phyloP scores from a whole-genome alignment of 1,139 yeast genomes.

The Saccharomyces hybrid region DNA sequence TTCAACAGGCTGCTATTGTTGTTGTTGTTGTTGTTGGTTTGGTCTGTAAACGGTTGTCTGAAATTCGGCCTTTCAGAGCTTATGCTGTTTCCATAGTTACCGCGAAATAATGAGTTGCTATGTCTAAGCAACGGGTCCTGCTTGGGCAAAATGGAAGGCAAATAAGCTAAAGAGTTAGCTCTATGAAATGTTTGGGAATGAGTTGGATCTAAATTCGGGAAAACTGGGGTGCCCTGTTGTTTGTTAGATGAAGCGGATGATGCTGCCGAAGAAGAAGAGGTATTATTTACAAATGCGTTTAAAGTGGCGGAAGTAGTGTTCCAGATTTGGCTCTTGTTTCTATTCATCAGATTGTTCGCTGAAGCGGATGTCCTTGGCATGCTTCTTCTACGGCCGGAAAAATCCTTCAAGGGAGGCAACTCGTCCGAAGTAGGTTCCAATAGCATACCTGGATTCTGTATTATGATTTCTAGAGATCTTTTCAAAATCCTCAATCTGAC shows the following conservation, averaged over 20 bases:
- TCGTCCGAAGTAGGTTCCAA: slow-evolving; percentile 1
- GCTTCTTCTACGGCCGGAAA: background rate
- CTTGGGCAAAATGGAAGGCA: slow-evolving; percentile 5
- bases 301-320: slow-evolving; percentile 62
- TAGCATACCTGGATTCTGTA: slow-evolving; percentile 27
- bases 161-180: slow-evolving; percentile 12
- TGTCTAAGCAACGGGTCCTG: background rate
- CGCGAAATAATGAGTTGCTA: background rate
- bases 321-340: slow-evolving; percentile 10
- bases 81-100: slow-evolving; percentile 2
- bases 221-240: background rate
- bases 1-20: background rate
- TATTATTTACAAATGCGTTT: slow-evolving; percentile 42
- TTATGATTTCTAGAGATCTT: slow-evolving; percentile 59
- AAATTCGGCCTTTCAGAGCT: slow-evolving; percentile 2
- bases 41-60: slow-evolving; percentile 8
- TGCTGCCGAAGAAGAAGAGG: slow-evolving; percentile 2
- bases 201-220: background rate
- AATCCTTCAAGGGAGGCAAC: slow-evolving; percentile 1
- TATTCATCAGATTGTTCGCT: slow-evolving; percentile 4
- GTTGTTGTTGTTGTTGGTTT: background rate
- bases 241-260: slow-evolving; percentile 2
- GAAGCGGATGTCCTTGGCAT: slow-evolving; percentile 5
- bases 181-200: slow-evolving; percentile 7
- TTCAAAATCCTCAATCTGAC: slow-evolving; percentile 67